Percentiles rank a stretch among this genome's conserved stretches.
These are phyloP conservation scores for Vanderwaltozyma tropicalis DNA, from an alignment of 805 yeast species.

Conservation along the genomic window DNA sequence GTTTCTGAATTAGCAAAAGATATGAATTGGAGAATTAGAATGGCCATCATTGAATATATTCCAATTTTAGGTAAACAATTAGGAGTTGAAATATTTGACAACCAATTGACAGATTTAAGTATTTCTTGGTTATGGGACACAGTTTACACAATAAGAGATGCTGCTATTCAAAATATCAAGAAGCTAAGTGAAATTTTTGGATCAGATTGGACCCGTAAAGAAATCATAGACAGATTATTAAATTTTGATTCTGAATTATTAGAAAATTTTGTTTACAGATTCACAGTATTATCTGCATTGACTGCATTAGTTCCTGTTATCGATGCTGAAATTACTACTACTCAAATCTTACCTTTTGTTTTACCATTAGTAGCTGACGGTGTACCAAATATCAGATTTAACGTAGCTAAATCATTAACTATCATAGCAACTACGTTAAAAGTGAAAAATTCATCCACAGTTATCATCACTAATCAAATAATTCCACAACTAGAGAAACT, in stretches of 20 bases:
- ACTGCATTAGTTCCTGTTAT: constrained; percentile 74
- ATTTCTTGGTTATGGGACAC: constrained; percentile 99
- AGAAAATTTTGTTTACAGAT: constrained; percentile 76
- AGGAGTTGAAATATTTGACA: constrained; percentile 87
- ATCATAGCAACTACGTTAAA: constrained; percentile 46
- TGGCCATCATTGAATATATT: constrained; percentile 93
- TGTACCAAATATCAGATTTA: constrained; percentile 93
- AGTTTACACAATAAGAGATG: constrained; percentile 91
- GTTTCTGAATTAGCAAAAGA: constrained; percentile 93
- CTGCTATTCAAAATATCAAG: constrained; percentile 78
- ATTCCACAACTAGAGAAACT: constrained; percentile 57
- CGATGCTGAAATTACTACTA: constrained; percentile 41
- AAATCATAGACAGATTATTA: constrained; percentile 69
- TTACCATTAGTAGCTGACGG: constrained; percentile 61
- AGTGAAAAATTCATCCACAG: constrained; percentile 15
- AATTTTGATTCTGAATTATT: constrained; percentile 31
- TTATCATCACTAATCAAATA: constrained; percentile 41
- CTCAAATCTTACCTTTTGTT: constrained; percentile 70
- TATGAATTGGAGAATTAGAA: constrained; percentile 93
- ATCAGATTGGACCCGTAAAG: constrained; percentile 81
- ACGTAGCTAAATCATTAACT: constrained; percentile 78
- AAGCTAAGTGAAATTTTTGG: constrained; percentile 83
- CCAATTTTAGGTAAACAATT: constrained; percentile 90
- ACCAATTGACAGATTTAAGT: constrained; percentile 80
- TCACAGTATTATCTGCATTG: constrained; percentile 82